Evolutionary conservation across 2,329 filamentous ascomycete species (phyloP), one percentile per base, ranked within the genome.

Genomic region (Zymoseptoria crescenta): DNA sequence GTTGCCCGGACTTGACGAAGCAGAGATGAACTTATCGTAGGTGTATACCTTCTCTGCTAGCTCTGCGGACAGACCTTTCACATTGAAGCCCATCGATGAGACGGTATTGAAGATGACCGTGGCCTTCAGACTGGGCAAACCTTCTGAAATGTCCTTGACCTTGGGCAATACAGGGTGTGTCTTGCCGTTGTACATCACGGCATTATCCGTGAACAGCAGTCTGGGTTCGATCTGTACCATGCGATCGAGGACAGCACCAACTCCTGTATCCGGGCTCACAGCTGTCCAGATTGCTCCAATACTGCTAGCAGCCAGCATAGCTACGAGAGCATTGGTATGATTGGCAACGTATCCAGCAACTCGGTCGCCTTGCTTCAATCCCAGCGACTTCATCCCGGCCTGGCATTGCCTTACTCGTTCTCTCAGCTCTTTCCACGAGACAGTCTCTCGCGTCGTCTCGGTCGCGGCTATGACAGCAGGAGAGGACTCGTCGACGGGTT

Each of bases 261-360:
- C 89, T 9, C 93, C 93, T 16, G 88, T 96, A 73, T 97, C 93
- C 2, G 93, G 91, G 68, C 89, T 95, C 54, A 96, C 90, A 6
- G 89, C 89, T 0, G 92, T 96, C 93, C 93, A 97, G 45, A 96
- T 83, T 16, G 89, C 92, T 29, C 94, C 94, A 1, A 96, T 74
- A 0, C 89, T 85, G 0, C 91, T 86, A 0, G 91, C 83, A 1
- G 89, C 89, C 30, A 99, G 80, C 86, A 96, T 94, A 20, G 91
- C 90, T 9, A 96, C 86, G 20, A 97, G 77, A 0, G 92, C 88
- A 72, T 96, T 88, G 6, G 85, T 84, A 72, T 96, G 91, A 70
- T 99, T 97, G 21, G 90, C 93, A 13, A 96, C 85, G 70, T 92
- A 96, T 8, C 84, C 85, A 21, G 83, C 85, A 10, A 88, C 81